Evolutionary conservation across 768 basidiomycete species (phyloP).

Genomic region (Lactarius sanguifluus): DNA sequence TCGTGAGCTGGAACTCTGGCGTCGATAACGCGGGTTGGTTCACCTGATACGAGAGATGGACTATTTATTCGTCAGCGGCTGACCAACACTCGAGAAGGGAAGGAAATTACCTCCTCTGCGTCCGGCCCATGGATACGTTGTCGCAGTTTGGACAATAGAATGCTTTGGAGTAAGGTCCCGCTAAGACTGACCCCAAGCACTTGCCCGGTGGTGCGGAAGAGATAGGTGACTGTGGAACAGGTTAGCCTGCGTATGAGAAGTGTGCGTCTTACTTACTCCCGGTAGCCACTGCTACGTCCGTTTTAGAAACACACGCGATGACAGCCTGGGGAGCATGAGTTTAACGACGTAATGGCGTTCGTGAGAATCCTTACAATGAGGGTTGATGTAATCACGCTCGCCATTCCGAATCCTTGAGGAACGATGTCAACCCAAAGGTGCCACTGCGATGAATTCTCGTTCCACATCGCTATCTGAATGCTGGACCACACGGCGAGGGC

Average conservation of each 20-base stretch:
- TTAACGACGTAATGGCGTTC: conserved; percentile 8
- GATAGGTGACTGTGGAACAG: conserved; percentile 69
- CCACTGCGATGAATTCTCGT: conserved; percentile 53
- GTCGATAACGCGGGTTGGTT: conserved; percentile 28
- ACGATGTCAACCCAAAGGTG: conserved; percentile 78
- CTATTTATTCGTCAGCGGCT: conserved; percentile 41
- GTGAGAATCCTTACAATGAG: conserved; percentile 59
- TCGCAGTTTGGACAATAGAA: conserved; percentile 69
- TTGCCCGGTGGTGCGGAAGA: conserved; percentile 93
- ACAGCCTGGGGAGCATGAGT: conserved; percentile 59
- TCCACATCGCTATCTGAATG: conserved; percentile 65
- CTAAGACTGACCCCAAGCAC: conserved; percentile 91
- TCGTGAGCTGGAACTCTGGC: conserved; percentile 5
- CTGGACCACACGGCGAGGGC: conserved; percentile 58
- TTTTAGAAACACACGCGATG: conserved; percentile 76
- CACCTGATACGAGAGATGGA: conserved; percentile 72
- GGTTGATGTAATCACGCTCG: conserved; percentile 82
- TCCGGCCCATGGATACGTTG: conserved; percentile 74
- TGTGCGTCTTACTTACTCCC: conserved; percentile 63
- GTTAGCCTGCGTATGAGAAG: conserved; percentile 5
- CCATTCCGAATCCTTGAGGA: conserved; percentile 82
- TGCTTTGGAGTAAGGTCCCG: conserved; percentile 79
- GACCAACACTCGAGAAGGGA: conserved; percentile 19
- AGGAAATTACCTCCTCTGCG: conserved; percentile 55
- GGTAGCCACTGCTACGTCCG: conserved; percentile 85